These are phyloP conservation scores for Passiflora organensis DNA, from an alignment of 345 rosid genomes.

Conservation along the genomic window DNA sequence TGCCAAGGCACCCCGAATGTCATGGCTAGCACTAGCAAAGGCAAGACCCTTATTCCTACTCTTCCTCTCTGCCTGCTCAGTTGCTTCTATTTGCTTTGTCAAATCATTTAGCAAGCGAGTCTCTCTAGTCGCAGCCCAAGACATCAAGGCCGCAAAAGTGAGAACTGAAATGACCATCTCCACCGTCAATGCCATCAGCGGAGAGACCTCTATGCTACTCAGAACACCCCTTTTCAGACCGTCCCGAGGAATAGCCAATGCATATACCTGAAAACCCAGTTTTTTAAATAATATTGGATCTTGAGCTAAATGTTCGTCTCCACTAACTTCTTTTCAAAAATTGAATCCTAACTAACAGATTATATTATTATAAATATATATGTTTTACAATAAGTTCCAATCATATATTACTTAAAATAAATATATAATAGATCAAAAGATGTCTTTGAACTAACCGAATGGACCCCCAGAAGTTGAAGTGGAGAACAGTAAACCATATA, in stretches of 20 bases:
- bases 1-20: slow-evolving; percentile 60
- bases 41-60: slow-evolving; percentile 71
- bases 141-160: slow-evolving; percentile 33
- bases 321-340: not conserved
- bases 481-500: slow-evolving; percentile 30
- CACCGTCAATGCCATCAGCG: slow-evolving; percentile 24
- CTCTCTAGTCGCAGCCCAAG: slow-evolving; percentile 38
- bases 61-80: slow-evolving; percentile 69
- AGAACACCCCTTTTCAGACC: slow-evolving; percentile 18
- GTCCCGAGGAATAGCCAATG: slow-evolving; percentile 36
- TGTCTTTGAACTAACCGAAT: slow-evolving; percentile 23
- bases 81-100: slow-evolving; percentile 72
- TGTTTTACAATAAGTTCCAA: too few species aligned
- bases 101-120: slow-evolving; percentile 42
- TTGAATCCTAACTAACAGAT: not conserved
- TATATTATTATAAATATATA: not conserved
- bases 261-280: slow-evolving; percentile 44
- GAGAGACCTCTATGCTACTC: slow-evolving; percentile 20
- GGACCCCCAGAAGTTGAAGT: slow-evolving; percentile 26
- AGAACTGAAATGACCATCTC: slow-evolving; percentile 19
- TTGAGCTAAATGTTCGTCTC: not conserved
- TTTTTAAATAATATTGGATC: not conserved
- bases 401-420: not conserved
- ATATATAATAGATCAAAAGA: not conserved
- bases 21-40: slow-evolving; percentile 73